Percentiles rank a stretch among this genome's conserved stretches.
Evolutionary conservation across 306 rosid species (phyloP).

Genomic region (Crataegus laevigata): DNA sequence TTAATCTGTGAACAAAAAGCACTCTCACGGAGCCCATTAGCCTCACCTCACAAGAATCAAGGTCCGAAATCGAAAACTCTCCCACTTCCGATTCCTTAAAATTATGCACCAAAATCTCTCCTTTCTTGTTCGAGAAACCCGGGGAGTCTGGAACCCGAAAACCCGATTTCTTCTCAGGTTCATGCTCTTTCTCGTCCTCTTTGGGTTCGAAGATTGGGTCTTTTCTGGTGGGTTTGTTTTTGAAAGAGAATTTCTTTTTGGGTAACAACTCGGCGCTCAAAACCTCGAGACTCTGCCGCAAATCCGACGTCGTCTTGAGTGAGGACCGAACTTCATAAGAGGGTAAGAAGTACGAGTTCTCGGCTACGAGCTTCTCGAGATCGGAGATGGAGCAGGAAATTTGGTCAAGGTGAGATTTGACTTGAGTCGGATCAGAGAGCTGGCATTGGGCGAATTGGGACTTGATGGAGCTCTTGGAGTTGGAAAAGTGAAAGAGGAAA

Average conservation of each 20-base stretch:
- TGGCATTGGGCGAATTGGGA: conserved; percentile 41
- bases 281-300: conserved; percentile 42
- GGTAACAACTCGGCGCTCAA: conserved; percentile 50
- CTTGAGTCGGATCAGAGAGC: conserved; percentile 26
- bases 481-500: conserved; percentile 50
- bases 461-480: conserved; percentile 45
- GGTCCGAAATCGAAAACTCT: conserved; percentile 71
- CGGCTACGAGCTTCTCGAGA: conserved; percentile 71
- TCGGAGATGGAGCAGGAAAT: conserved; percentile 64
- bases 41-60: conserved; percentile 79
- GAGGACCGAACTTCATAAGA: conserved; percentile 59
- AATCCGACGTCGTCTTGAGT: conserved; percentile 53
- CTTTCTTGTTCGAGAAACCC: conserved; percentile 45
- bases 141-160: conserved; percentile 43
- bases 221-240: conserved; percentile 45
- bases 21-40: conserved; percentile 58
- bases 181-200: conserved; percentile 19
- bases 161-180: conserved; percentile 12
- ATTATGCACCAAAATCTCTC: conserved; percentile 37
- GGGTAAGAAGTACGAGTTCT: conserved; percentile 71
- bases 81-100: conserved; percentile 54
- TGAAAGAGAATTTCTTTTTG: conserved; percentile 68
- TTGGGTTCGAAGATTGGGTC: conserved; percentile 12
- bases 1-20: conserved; percentile 61
- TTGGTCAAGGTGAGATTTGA: conserved; percentile 41